Evolutionary conservation across 2,329 filamentous ascomycete genomes (phyloP).

Genomic region (Penicillium sp.): DNA sequence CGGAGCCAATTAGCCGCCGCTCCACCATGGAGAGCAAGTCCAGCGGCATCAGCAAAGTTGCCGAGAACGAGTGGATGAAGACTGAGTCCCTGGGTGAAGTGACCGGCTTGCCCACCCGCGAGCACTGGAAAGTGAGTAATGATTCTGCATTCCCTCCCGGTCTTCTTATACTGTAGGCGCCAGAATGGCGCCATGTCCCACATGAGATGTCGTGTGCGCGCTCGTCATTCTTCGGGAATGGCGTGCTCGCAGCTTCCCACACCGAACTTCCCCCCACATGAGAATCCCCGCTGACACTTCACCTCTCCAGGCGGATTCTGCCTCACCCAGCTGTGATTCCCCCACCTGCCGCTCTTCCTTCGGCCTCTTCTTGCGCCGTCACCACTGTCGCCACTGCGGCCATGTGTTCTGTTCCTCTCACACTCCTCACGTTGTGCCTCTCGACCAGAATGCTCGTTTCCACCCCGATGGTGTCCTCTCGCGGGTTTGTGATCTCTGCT

Average conservation of each 20-base stretch:
- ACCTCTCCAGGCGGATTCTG: conserved; percentile 51
- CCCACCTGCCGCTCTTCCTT: conserved; percentile 56
- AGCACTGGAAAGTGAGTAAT: conserved; percentile 60
- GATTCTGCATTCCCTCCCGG: not conserved
- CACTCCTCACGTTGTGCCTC: conserved; percentile 52
- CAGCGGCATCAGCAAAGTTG: conserved; percentile 44
- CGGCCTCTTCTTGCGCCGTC: conserved; percentile 57
- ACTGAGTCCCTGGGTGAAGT: conserved; percentile 51
- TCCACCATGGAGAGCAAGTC: conserved; percentile 40
- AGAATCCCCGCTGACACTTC: not conserved
- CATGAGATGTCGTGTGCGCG: conserved; percentile 20
- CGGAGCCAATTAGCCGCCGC: conserved; percentile 34
- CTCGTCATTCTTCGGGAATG: conserved; percentile 22
- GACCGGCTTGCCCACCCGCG: conserved; percentile 55
- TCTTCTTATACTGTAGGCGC: conserved; percentile 18
- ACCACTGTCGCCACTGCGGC: conserved; percentile 63
- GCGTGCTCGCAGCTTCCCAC: conserved; percentile 20
- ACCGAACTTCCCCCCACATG: not conserved
- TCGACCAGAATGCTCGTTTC: conserved; percentile 61
- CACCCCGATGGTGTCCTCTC: conserved; percentile 54
- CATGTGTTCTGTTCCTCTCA: conserved; percentile 61
- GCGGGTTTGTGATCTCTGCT: conserved; percentile 58
- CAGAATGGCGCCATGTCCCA: conserved; percentile 19
- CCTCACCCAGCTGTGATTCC: conserved; percentile 53
- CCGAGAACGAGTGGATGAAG: conserved; percentile 51